A percentile compares a stretch with the other conserved stretches of the same genome.
These are phyloP conservation scores for Leishmania turanica DNA, from an alignment of 208 protist species.

Conservation along the genomic window DNA sequence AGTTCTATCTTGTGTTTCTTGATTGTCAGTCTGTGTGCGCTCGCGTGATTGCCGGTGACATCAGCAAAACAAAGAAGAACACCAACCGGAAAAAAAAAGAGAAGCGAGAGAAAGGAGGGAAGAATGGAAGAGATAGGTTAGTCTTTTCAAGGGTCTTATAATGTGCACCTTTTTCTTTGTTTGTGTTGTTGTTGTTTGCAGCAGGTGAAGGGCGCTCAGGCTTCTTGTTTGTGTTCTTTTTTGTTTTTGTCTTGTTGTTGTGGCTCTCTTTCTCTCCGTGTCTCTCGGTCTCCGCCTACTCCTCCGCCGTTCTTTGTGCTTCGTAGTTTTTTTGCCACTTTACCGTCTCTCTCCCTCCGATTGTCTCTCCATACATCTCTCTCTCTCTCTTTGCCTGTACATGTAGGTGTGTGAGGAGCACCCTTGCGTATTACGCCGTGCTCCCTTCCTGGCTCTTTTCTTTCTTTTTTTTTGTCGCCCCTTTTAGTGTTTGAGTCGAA, in stretches of 20 bases:
- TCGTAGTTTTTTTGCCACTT: constrained; percentile 1
- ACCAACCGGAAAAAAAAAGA: neutral
- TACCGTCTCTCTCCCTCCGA: constrained; percentile 5
- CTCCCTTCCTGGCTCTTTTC: constrained; percentile 13
- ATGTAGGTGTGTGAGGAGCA: constrained; percentile 4
- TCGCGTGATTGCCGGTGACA: neutral
- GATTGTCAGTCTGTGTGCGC: neutral
- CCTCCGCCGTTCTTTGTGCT: constrained; percentile 3
- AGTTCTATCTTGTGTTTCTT: neutral
- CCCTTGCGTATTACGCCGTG: neutral
- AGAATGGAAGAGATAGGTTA: neutral
- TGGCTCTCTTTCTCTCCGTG: neutral
- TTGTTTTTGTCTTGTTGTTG: neutral
- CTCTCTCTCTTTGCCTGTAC: neutral
- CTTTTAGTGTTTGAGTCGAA: constrained; percentile 36
- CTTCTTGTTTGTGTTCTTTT: neutral
- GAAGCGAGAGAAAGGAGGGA: neutral
- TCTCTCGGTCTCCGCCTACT: constrained; percentile 2
- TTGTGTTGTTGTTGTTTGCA: neutral
- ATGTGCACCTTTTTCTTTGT: neutral
- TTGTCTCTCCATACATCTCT: neutral
- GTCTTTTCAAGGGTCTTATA: neutral
- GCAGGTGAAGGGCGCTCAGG: neutral
- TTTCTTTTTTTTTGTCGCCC: constrained; percentile 15
- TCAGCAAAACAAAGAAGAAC: neutral